Base-by-base conservation (phyloP, 2,329 filamentous ascomycete genomes). In the Diaporthe aspalathi region DNA sequence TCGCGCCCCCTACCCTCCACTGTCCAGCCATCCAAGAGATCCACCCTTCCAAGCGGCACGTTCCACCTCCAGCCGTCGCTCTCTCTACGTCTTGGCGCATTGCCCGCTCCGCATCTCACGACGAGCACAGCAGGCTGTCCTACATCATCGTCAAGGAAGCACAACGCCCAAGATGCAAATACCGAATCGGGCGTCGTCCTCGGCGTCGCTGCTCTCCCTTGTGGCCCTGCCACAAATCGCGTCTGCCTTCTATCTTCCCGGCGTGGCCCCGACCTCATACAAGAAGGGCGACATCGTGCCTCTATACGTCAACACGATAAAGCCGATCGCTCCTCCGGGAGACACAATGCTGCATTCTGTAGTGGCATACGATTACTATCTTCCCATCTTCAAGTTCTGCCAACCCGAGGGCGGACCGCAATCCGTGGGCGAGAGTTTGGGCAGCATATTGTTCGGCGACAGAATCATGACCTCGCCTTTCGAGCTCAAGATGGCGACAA, bases 381-480 rank as follows among this genome's bases (percentile, higher is more conserved):
- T 96, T 77, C 89, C 91, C 7, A 88, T 88, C 4, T 97, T 99
- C 82, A 91, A 93, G 79, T 97, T 98, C 85, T 99, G 96, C 82
- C 84, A 88, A 76, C 96, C 95, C 2, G 84, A 92, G 70, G 91
- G 87, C 73, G 94, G 94, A 2, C 91, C 94, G 11, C 82, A 95
- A 80, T 89, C 93, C 84, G 90, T 97, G 27, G 91, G 93, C 50
- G 96, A 98, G 83, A 96, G 93, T 74, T 83, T 99, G 74, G 96
- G 96, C 29, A 98, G 95, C 85, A 99, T 99, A 79, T 83, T 99
- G 66, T 99, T 99, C 77, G 96, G 96, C 76, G 96, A 99, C 83
- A 90, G 96, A 70, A 99, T 99, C 84, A 94, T 94, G 84, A 97
- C 94, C n/a, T 98, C 95, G 45, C 94, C 95, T 0, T 97, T 97